Evolutionary conservation across 495 filamentous ascomycete genomes (phyloP).

Genomic region (Usnea hakonensis): DNA sequence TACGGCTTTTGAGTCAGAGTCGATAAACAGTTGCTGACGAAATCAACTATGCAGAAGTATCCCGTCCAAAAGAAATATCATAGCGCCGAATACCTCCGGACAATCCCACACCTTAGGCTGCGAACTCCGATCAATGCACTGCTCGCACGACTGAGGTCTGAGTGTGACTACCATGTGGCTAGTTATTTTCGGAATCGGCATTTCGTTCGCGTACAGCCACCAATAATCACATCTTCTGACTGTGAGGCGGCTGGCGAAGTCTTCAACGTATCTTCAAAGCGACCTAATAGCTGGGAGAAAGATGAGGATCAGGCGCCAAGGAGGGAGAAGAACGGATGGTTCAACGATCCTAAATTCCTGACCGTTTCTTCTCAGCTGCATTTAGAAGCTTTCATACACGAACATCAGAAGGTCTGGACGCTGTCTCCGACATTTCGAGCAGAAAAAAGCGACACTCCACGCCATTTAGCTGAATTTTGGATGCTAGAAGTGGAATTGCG

Average conservation of each 20-base stretch:
- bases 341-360: slow-evolving; percentile 84
- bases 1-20: neutral
- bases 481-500: slow-evolving; percentile 95
- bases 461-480: slow-evolving; percentile 96
- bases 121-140: slow-evolving; percentile 75
- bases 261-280: slow-evolving; percentile 57
- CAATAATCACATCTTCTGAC: slow-evolving; percentile 92
- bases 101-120: slow-evolving; percentile 79
- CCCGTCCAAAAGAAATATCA: slow-evolving; percentile 94
- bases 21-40: slow-evolving; percentile 4
- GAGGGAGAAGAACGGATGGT: slow-evolving; percentile 49
- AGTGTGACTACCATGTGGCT: slow-evolving; percentile 63
- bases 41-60: slow-evolving; percentile 53
- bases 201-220: slow-evolving; percentile 85
- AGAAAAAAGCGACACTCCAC: slow-evolving; percentile 86
- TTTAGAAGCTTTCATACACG: slow-evolving; percentile 83
- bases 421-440: slow-evolving; percentile 90
- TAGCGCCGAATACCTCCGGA: slow-evolving; percentile 78
- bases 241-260: slow-evolving; percentile 96
- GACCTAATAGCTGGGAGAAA: slow-evolving; percentile 17
- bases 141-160: slow-evolving; percentile 76
- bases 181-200: slow-evolving; percentile 58
- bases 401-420: slow-evolving; percentile 87
- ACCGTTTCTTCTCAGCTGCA: slow-evolving; percentile 94
- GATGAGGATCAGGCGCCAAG: slow-evolving; percentile 30